Percentiles rank a stretch among this genome's conserved stretches.
Evolutionary conservation across 164 flowering plant species (phyloP).

Genomic region (Euptelea pleiosperma): DNA sequence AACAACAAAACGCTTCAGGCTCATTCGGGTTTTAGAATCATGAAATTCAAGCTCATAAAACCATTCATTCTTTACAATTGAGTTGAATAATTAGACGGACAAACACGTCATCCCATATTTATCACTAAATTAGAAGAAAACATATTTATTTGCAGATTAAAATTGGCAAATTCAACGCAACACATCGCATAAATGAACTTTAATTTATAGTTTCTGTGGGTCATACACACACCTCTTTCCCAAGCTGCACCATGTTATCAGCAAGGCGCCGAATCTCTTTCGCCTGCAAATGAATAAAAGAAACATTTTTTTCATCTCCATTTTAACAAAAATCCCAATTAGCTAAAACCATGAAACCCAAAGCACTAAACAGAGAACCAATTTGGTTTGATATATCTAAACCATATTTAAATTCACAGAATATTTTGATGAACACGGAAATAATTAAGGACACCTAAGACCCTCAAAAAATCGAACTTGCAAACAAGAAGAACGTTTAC

Average conservation of each 20-base stretch:
- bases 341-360: not conserved
- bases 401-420: not conserved
- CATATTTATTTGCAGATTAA: not conserved
- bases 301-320: not conserved
- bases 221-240: conserved; percentile 66
- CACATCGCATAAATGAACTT: not conserved
- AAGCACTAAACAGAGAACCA: not conserved
- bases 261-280: conserved; percentile 88
- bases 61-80: too few species aligned
- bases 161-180: not conserved
- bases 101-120: too few species aligned
- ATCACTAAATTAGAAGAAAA: not conserved
- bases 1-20: too few species aligned
- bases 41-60: too few species aligned
- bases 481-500: conserved; percentile 20
- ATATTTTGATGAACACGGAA: not conserved
- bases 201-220: not conserved
- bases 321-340: not conserved
- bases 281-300: conserved; percentile 43
- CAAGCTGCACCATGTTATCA: conserved; percentile 89
- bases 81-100: too few species aligned
- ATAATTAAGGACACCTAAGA: not conserved
- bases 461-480: not conserved
- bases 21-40: too few species aligned
- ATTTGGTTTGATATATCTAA: too few species aligned